phyloP scores from a whole-genome alignment of 148 eudicot species.

The Cornus florida region DNA sequence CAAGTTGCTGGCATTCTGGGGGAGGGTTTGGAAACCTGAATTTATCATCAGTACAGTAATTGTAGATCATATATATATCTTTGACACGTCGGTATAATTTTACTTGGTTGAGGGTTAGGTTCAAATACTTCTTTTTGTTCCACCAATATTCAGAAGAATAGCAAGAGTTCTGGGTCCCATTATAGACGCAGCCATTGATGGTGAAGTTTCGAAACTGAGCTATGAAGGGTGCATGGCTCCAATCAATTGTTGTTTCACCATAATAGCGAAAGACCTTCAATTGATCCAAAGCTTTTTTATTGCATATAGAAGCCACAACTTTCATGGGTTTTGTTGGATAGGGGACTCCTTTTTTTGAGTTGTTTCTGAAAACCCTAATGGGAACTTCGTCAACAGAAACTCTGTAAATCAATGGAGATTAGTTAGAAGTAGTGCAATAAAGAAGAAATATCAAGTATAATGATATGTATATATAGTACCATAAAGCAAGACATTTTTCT shows the following conservation, averaged over 20 bases:
- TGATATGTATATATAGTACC: too few relatives aligned
- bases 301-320: slow-evolving; percentile 32
- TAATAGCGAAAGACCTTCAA: slow-evolving; percentile 29
- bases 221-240: slow-evolving; percentile 30
- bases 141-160: slow-evolving; percentile 27
- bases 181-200: slow-evolving; percentile 24
- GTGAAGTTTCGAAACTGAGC: slow-evolving; percentile 31
- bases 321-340: slow-evolving; percentile 32
- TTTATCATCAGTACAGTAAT: slow-evolving; percentile 31
- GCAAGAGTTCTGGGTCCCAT: slow-evolving; percentile 10
- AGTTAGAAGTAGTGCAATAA: too few relatives aligned
- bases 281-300: slow-evolving; percentile 14
- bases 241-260: slow-evolving; percentile 30
- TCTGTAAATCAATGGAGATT: slow-evolving; percentile 1
- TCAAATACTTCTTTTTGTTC: slow-evolving; percentile 24
- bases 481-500: too few relatives aligned
- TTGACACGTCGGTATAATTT: slow-evolving; percentile 18
- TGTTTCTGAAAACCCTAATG: slow-evolving; percentile 36
- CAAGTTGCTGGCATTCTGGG: slow-evolving; percentile 20
- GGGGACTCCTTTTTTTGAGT: slow-evolving; percentile 9
- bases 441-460: too few relatives aligned
- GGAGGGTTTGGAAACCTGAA: slow-evolving; percentile 23
- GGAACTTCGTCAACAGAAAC: slow-evolving; percentile 37
- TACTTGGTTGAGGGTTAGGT: slow-evolving; percentile 13
- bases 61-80: slow-evolving; percentile 24